phyloP scores from a whole-genome alignment of 805 yeast species.

The Candida argentea region DNA sequence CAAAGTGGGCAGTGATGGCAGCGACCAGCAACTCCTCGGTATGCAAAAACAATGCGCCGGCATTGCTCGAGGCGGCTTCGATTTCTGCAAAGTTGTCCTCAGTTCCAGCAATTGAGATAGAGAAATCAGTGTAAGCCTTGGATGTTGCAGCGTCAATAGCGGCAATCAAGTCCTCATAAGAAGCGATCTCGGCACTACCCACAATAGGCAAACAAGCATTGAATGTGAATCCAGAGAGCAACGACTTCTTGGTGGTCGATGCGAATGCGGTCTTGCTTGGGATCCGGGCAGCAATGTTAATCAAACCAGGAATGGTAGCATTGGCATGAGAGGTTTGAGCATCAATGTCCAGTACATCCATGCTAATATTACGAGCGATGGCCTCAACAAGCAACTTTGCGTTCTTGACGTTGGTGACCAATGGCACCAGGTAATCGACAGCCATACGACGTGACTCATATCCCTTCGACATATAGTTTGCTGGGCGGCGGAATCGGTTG shows the following conservation, averaged over 20 bases:
- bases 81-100: conserved; percentile 55
- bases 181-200: conserved; percentile 46
- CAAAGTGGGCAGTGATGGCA: conserved; percentile 70
- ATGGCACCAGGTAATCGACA: conserved; percentile 94
- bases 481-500: conserved; percentile 97
- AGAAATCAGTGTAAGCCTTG: conserved; percentile 70
- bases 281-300: conserved; percentile 70
- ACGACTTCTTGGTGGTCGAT: conserved; percentile 56
- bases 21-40: conserved; percentile 67
- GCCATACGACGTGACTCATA: conserved; percentile 99
- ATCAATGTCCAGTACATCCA: conserved; percentile 69
- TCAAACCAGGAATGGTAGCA: conserved; percentile 74
- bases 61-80: conserved; percentile 50
- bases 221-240: conserved; percentile 84
- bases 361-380: conserved; percentile 55
- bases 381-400: conserved; percentile 96
- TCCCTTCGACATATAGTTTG: conserved; percentile 95
- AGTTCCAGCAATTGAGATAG: conserved; percentile 76
- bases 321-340: conserved; percentile 87
- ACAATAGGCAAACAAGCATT: conserved; percentile 71
- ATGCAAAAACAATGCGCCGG: conserved; percentile 76
- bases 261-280: conserved; percentile 65
- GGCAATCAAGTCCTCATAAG: conserved; percentile 51
- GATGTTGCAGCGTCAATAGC: conserved; percentile 50
- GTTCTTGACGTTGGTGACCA: conserved; percentile 94